Percentiles rank a stretch among this genome's conserved stretches.
Conservation (phyloP, 169 alveolate species). For the Eimeria necatrix region DNA sequence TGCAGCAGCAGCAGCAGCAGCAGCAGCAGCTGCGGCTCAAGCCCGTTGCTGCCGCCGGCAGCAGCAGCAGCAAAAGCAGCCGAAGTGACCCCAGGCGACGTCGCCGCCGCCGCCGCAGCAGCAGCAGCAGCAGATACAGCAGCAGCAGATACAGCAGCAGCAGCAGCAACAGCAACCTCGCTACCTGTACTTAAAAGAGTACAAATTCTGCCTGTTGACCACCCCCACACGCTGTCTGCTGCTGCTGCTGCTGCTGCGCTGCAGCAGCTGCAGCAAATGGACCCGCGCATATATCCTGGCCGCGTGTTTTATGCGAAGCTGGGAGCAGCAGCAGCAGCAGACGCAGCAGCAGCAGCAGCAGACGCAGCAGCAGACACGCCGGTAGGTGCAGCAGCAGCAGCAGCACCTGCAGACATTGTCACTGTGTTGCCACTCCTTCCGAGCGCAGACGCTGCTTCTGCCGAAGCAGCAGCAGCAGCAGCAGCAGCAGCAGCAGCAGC, state of each 20-base stretch:
- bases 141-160: conserved; percentile 2
- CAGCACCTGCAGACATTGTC: not conserved
- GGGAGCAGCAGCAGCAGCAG: conserved; percentile 6
- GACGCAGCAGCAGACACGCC: conserved; percentile 13
- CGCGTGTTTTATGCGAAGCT: not conserved
- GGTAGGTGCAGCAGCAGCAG: not conserved
- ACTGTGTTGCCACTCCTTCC: not conserved
- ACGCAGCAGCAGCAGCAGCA: not conserved
- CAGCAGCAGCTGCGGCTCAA: not conserved
- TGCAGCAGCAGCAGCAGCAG: conserved; percentile 1
- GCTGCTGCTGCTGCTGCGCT: conserved; percentile 30
- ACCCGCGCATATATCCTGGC: not conserved
- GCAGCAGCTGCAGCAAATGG: not conserved
- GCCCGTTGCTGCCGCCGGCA: not conserved
- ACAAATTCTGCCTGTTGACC: not conserved
- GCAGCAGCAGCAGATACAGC: not conserved
- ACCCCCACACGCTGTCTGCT: not conserved
- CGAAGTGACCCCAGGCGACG: not conserved
- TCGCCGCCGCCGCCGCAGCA: not conserved
- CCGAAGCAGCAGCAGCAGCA: not conserved
- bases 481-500: not conserved
- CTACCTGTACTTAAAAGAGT: not conserved
- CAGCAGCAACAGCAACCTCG: not conserved
- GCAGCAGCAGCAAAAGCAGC: conserved; percentile 15
- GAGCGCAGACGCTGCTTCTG: not conserved